Conservation (phyloP, 805 yeast species). For the Metschnikowia koreensis region DNA sequence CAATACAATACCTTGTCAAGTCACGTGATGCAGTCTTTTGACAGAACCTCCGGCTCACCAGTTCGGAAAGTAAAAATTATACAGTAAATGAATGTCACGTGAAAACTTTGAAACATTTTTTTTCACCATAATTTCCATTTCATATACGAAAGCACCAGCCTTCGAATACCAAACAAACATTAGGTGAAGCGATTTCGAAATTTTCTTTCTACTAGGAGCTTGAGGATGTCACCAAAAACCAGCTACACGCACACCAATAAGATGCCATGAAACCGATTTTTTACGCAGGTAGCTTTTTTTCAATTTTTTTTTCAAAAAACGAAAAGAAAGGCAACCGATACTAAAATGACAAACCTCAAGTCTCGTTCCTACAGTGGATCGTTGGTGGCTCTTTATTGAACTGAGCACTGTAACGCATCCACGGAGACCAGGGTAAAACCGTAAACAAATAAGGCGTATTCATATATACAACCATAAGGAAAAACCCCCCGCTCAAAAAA, state of each 20-base stretch:
- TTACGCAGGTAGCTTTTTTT: neutral
- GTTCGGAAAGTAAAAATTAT: no score
- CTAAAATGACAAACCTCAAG: slow-evolving; percentile 11
- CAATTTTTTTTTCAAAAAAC: neutral
- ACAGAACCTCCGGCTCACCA: no score
- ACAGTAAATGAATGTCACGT: neutral
- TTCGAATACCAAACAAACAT: slow-evolving; percentile 5
- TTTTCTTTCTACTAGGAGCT: neutral
- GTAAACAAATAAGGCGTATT: slow-evolving; percentile 22
- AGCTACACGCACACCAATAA: neutral
- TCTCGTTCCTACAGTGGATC: slow-evolving; percentile 30
- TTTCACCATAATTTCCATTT: neutral
- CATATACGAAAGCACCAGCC: slow-evolving; percentile 8
- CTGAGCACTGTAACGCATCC: slow-evolving; percentile 42
- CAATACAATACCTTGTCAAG: no score
- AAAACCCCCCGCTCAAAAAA: slow-evolving; percentile 9
- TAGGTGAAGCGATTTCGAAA: neutral
- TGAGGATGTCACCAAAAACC: neutral
- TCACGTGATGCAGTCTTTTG: neutral
- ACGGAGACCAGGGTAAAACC: slow-evolving; percentile 24
- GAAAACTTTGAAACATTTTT: neutral
- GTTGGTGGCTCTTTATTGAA: slow-evolving; percentile 48
- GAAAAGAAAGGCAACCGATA: neutral
- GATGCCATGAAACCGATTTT: slow-evolving; percentile 10
- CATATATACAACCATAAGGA: slow-evolving; percentile 9